Evolutionary conservation across 805 yeast genomes (phyloP), one percentile per base, ranked within the genome.

Genomic region (Sugiyamaella smithiae): DNA sequence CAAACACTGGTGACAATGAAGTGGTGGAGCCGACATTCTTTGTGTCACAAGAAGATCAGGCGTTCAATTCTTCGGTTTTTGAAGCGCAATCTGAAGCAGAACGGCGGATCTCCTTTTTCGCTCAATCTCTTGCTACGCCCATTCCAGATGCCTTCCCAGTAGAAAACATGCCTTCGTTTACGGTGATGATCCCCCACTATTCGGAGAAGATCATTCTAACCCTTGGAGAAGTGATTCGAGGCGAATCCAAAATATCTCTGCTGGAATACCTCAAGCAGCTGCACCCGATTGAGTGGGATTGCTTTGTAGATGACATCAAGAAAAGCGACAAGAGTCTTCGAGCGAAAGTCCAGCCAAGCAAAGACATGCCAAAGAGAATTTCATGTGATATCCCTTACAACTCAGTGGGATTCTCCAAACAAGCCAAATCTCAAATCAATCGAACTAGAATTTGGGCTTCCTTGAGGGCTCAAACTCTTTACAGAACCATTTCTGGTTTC

Each of bases 401-500:
- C 52, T 81, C 82, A 56, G 69, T 85, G 55, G 95, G 95, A 0
- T 87, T 84, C 66, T 83, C 81, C 54, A 71, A 78, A 20, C 76
- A 88, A 1, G 73, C 79, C 2, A 82, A 85, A 0, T 82, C 81
- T 48, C 79, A 76, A 56, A 75, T 80, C 2, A 62, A 84, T 53
- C 70, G 95, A 63, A 88, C 96, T 0, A 73, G 96, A 60, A 75
- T 88, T 1, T 88, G 97, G 97, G 86, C 95, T 0, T 86, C 96
- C 0, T 67, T 85, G 46, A 73, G 96, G 59, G 78, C 87, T 1
- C 97, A 88, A 61, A 88, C 96, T 0, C 70, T 88, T 46, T 89
- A 83, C 60, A 71, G 96, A 33, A 88, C 97, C 0, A 73, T 87
- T 2, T 79, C 90, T 0, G 96, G 97, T 0, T 88, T 89, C 60